Conservation (phyloP, 108 stramenopile species). For the Nitzschia sp. region DNA sequence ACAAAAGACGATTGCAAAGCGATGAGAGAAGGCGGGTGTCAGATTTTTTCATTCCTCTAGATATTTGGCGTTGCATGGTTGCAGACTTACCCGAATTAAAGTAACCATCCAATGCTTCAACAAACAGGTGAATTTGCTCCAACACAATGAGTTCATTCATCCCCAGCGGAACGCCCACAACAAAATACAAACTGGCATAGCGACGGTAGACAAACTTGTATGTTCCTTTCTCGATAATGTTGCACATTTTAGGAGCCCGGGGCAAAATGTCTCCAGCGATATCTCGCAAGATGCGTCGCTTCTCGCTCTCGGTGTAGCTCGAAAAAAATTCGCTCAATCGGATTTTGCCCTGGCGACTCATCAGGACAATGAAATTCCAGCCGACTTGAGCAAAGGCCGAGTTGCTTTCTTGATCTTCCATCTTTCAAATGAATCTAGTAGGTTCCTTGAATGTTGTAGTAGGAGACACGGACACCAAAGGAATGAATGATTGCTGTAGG, state of each 20-base stretch:
- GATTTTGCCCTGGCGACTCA: slow-evolving; percentile 89
- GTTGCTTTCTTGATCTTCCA: slow-evolving; percentile 29
- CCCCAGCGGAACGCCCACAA: slow-evolving; percentile 78
- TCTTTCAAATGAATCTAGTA: no score
- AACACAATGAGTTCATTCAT: slow-evolving; percentile 88
- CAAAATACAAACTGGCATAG: slow-evolving; percentile 88
- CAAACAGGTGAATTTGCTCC: slow-evolving; percentile 98
- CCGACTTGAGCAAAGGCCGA: slow-evolving; percentile 49
- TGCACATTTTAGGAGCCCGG: slow-evolving; percentile 98
- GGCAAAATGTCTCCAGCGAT: slow-evolving; percentile 91
- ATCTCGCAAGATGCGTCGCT: slow-evolving; percentile 91
- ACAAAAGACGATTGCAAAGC: background rate
- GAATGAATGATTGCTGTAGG: no score
- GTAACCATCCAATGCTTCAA: slow-evolving; percentile 97
- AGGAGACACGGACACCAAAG: no score
- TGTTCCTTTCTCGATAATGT: slow-evolving; percentile 96
- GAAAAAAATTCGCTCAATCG: slow-evolving; percentile 87
- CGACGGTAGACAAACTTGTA: slow-evolving; percentile 92
- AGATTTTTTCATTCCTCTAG: background rate
- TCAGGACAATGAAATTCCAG: slow-evolving; percentile 86
- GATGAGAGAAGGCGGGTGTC: background rate
- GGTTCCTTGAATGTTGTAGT: no score
- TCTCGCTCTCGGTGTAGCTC: slow-evolving; percentile 83
- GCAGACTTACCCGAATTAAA: slow-evolving; percentile 81
- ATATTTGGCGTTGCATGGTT: background rate